phyloP scores from a whole-genome alignment of 169 alveolate genomes.

The Eimeria brunetti region DNA sequence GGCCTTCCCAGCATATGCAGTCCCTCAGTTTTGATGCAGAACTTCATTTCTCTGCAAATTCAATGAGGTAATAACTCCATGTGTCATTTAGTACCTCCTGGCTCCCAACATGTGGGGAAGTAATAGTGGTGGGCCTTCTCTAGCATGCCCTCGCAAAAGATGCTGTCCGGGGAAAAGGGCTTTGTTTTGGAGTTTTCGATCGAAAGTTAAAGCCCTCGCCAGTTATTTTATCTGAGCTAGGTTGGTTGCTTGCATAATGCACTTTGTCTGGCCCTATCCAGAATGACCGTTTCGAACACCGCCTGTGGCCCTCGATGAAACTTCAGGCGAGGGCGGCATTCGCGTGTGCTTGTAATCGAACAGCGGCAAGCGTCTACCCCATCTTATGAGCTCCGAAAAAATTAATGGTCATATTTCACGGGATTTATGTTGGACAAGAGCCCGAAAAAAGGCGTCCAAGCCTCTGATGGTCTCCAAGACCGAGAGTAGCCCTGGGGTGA shows the following conservation, averaged over 20 bases:
- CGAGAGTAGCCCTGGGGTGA: background rate
- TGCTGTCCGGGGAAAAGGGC: no score
- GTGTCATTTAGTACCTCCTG: no score
- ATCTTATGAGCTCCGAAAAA: background rate
- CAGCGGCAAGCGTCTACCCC: background rate
- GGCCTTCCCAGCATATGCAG: background rate
- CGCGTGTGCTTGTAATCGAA: background rate
- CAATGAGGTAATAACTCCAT: no score
- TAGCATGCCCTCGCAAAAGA: no score
- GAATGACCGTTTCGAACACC: background rate
- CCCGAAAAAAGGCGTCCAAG: background rate
- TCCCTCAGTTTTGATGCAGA: background rate
- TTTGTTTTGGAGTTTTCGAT: no score
- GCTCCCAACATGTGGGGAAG: no score
- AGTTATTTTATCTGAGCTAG: no score
- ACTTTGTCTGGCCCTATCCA: background rate
- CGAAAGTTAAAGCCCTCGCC: no score
- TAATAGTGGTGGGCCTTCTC: no score
- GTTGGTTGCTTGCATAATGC: background rate
- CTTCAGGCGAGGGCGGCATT: background rate
- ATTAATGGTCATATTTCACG: background rate
- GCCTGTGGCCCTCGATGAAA: background rate
- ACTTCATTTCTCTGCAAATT: background rate
- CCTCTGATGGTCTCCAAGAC: background rate
- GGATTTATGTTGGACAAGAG: background rate